Evolutionary conservation across 306 rosid species (phyloP).

Genomic region (Corylus avellana): DNA sequence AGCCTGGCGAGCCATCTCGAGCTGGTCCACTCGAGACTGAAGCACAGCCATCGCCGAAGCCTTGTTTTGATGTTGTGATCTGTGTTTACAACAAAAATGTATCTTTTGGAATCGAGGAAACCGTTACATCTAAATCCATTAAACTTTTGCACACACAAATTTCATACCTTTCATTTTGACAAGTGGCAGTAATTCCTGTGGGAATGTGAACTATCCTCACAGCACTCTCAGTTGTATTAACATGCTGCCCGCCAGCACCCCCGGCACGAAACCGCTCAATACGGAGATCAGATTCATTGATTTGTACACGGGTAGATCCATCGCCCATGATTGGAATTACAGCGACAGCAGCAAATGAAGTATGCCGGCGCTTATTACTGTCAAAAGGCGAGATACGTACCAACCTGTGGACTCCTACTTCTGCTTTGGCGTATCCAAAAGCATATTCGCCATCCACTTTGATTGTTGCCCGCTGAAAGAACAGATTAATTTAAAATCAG

Average conservation of each 20-base stretch:
- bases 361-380: constrained; percentile 85
- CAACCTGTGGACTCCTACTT: constrained; percentile 94
- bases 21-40: constrained; percentile 88
- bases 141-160: background rate
- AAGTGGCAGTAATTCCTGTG: constrained; percentile 85
- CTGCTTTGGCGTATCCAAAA: constrained; percentile 97
- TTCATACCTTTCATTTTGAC: constrained; percentile 90
- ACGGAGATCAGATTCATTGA: constrained; percentile 90
- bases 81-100: constrained; percentile 34
- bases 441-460: constrained; percentile 94
- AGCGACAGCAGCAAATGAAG: constrained; percentile 97
- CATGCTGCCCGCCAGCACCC: constrained; percentile 97
- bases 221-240: constrained; percentile 91
- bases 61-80: constrained; percentile 93
- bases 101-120: constrained; percentile 16
- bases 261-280: constrained; percentile 90
- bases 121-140: background rate
- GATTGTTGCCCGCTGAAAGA: constrained; percentile 86
- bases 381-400: constrained; percentile 97
- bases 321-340: constrained; percentile 87
- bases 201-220: constrained; percentile 90
- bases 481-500: constrained; percentile 30
- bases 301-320: constrained; percentile 67
- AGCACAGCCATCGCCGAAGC: constrained; percentile 95
- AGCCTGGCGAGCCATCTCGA: constrained; percentile 89